phyloP scores from a whole-genome alignment of 2,329 filamentous ascomycete genomes.

The Neocatenulostroma microsporum region DNA sequence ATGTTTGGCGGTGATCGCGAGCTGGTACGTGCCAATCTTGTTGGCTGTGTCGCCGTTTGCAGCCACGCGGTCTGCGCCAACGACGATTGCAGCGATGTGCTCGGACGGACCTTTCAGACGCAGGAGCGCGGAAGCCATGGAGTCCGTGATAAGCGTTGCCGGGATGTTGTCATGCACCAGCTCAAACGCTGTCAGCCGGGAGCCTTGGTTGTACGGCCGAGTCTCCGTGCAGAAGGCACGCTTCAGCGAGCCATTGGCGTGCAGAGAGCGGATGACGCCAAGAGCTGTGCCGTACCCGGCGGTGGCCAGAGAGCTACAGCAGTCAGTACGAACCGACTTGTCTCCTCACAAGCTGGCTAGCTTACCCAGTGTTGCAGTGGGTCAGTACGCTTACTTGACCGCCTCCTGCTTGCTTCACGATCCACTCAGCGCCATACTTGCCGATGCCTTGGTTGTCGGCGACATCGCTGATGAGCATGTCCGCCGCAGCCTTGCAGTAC shows the following conservation, averaged over 20 bases:
- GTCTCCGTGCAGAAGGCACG: slow-evolving; percentile 97
- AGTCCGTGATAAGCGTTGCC: slow-evolving; percentile 86
- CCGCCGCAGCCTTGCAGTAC: slow-evolving; percentile 74
- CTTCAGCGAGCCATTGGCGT: slow-evolving; percentile 56
- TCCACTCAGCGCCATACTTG: slow-evolving; percentile 73
- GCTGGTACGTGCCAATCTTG: slow-evolving; percentile 91
- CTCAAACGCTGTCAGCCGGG: slow-evolving; percentile 88
- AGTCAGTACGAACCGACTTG: slow-evolving; percentile 17
- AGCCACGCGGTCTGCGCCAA: slow-evolving; percentile 90
- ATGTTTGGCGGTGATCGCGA: slow-evolving; percentile 81
- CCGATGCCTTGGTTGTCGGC: slow-evolving; percentile 83
- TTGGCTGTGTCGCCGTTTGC: slow-evolving; percentile 97
- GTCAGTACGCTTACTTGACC: slow-evolving; percentile 74
- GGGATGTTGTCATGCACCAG: slow-evolving; percentile 91
- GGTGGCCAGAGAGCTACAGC: slow-evolving; percentile 70
- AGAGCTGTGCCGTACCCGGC: slow-evolving; percentile 96
- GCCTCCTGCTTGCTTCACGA: slow-evolving; percentile 52
- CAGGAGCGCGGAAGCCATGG: slow-evolving; percentile 88
- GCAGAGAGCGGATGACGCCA: slow-evolving; percentile 82
- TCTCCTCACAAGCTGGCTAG: not conserved
- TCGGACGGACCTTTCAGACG: slow-evolving; percentile 50
- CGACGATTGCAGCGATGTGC: slow-evolving; percentile 77
- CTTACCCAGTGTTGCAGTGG: slow-evolving; percentile 90
- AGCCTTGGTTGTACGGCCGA: slow-evolving; percentile 94
- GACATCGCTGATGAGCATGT: slow-evolving; percentile 80